These are phyloP conservation scores for Didymella sp. DNA, from an alignment of 2,329 filamentous ascomycete genomes.

Conservation along the genomic window DNA sequence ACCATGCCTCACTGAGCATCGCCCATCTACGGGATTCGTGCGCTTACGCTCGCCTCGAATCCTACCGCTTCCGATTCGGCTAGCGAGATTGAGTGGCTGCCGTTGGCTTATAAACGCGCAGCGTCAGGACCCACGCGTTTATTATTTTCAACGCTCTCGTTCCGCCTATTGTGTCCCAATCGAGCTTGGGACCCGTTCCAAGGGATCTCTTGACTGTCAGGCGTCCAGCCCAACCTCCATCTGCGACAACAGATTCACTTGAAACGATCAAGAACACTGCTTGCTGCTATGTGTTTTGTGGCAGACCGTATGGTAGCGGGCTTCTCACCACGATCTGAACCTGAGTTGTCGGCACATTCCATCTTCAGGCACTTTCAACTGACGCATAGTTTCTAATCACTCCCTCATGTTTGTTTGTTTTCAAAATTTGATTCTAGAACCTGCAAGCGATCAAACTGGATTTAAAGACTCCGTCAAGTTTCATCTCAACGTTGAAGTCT, in stretches of 20 bases:
- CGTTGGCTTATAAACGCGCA: constrained; percentile 25
- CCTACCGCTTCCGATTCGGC: constrained; percentile 27
- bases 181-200: neutral
- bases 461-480: neutral
- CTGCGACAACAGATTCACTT: neutral
- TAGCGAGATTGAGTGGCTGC: constrained; percentile 23
- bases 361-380: too few species aligned
- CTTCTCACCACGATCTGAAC: neutral
- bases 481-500: neutral
- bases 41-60: constrained; percentile 23
- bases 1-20: constrained; percentile 21
- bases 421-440: neutral
- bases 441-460: neutral
- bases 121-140: constrained; percentile 28
- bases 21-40: constrained; percentile 20
- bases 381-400: neutral
- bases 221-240: constrained; percentile 1
- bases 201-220: neutral
- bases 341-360: neutral
- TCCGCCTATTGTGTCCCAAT: constrained; percentile 6
- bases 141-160: constrained; percentile 17
- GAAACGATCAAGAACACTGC: neutral
- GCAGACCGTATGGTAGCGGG: neutral
- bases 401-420: neutral
- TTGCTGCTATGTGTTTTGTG: neutral